Base-by-base conservation (phyloP, 164 flowering plant genomes). In the Akebia trifoliata region DNA sequence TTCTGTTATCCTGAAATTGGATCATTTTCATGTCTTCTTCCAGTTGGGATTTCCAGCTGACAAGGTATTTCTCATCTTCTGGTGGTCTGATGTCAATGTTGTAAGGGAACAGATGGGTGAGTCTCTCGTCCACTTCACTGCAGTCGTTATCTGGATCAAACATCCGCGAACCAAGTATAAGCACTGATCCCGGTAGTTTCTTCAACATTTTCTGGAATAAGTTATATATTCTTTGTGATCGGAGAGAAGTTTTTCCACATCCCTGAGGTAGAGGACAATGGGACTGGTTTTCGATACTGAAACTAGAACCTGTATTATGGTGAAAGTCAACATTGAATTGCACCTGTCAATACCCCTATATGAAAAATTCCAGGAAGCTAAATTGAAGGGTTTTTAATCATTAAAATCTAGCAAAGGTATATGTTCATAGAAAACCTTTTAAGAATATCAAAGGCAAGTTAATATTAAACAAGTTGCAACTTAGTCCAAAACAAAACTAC, bases 11-110 rank as follows among this genome's bases (percentile, higher is more conserved):
- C 61, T 81, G 87, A 70, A 58, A 68, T 64, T 81, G 83, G 35
- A 93, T 81, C 84, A 73, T 80, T 73, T 90, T 90, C 94, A 87
- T 84, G 63, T 87, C 98, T 70, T 85, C 80, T 68, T 90, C 95
- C 45, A 93, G 57, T 64, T 85, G 96, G 49, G 81, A 29, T 53
- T 82, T 87, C 98, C 98, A 90, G 74, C 86, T 83, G 17, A 84
- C 87, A 37, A 79, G 84, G 58, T 80, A 81, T 14, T 59, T 74
- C 61, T 87, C 92, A 48, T 86, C 96, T 53, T 81, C 85, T 0
- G 97, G 99, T 48, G 99, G 84, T 57, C 56, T 82, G 43, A 87
- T 87, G 59, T 87, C 94, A 60, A 93, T 84, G 62, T 81, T 83
- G 69, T 93, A 93, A 26, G 94, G 85, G 65, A 93, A 93, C 21